Conservation (phyloP, 192 early-diverging fungal genomes). For the Coemansia sp. region DNA sequence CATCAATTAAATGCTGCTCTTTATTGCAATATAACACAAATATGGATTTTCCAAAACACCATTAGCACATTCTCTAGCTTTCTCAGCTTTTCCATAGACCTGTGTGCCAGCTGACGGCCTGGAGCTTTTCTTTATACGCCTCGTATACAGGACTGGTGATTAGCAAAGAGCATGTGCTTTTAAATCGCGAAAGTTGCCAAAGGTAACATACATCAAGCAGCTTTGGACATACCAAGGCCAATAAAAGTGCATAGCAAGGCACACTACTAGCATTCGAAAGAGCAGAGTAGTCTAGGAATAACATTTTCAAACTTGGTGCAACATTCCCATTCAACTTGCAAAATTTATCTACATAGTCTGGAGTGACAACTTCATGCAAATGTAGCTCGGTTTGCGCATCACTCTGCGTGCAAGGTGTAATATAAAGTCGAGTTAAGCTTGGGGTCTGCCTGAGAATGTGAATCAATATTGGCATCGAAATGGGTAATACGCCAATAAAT, state of each 20-base stretch:
- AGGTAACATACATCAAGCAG: neutral
- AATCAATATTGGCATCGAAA: neutral
- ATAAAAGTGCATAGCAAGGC: neutral
- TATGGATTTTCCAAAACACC: too few species aligned
- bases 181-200: neutral
- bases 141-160: neutral
- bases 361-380: neutral
- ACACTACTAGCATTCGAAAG: neutral
- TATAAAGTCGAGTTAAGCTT: neutral
- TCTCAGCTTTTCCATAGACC: neutral
- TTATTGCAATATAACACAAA: too few species aligned
- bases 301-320: neutral
- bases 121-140: neutral
- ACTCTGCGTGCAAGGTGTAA: neutral
- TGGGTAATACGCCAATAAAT: neutral
- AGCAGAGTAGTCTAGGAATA: neutral
- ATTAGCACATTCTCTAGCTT: too few species aligned
- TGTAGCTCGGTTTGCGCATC: neutral
- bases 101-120: neutral
- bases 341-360: neutral
- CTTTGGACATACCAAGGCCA: constrained; percentile 1
- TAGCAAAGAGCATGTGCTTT: neutral
- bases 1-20: too few species aligned
- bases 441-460: neutral
- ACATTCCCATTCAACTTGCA: neutral